phyloP scores from a whole-genome alignment of 192 early-diverging fungal species.

The Pilobolus umbonatus region DNA sequence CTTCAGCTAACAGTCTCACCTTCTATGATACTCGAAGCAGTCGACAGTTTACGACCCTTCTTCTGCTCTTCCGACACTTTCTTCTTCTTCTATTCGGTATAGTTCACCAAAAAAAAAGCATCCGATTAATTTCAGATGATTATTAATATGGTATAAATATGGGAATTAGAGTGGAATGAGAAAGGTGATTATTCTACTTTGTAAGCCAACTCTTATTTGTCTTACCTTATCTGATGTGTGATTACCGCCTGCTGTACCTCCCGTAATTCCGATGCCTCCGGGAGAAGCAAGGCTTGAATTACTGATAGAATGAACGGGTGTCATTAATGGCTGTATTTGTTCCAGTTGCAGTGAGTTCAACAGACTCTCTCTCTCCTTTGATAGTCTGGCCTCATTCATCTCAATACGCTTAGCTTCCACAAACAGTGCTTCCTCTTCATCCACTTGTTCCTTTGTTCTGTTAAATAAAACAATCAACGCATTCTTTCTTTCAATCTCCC shows the following conservation, averaged over 20 bases:
- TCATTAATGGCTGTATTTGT: slow-evolving; percentile 36
- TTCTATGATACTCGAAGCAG: slow-evolving; percentile 9
- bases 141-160: too few relatives aligned
- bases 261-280: slow-evolving; percentile 35
- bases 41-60: slow-evolving; percentile 27
- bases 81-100: slow-evolving; percentile 32
- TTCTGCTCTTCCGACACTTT: slow-evolving; percentile 26
- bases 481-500: slow-evolving; percentile 78
- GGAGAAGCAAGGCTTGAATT: slow-evolving; percentile 16
- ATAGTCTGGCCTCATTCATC: slow-evolving; percentile 69
- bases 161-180: too few relatives aligned
- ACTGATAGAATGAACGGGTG: slow-evolving; percentile 15
- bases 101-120: neutral
- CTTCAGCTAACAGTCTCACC: neutral
- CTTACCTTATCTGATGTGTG: slow-evolving; percentile 23
- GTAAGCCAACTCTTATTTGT: neutral
- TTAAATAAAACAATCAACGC: slow-evolving; percentile 66
- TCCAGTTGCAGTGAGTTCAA: slow-evolving; percentile 55
- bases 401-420: slow-evolving; percentile 77
- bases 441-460: slow-evolving; percentile 73
- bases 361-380: slow-evolving; percentile 75
- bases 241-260: slow-evolving; percentile 26
- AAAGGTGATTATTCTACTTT: too few relatives aligned
- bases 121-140: neutral
- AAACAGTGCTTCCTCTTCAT: slow-evolving; percentile 83